Conservation (phyloP, 2,329 filamentous ascomycete genomes). For the Diaporthe australafricana region DNA sequence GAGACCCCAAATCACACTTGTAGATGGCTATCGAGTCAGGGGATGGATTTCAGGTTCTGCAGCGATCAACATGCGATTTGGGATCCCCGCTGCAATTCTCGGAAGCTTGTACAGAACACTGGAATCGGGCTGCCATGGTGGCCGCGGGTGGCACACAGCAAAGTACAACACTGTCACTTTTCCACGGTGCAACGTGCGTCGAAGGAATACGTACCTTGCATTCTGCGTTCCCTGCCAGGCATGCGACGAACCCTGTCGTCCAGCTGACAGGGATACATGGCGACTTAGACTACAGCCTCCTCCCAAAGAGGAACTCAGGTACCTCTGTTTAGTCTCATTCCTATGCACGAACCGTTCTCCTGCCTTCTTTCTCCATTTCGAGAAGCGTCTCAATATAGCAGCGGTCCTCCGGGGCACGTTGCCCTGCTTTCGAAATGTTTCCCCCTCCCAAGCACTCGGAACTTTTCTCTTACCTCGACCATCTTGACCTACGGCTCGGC, state of each 20-base stretch:
- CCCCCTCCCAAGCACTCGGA: slow-evolving; percentile 51
- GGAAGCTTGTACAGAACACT: slow-evolving; percentile 13
- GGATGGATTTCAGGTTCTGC: slow-evolving; percentile 24
- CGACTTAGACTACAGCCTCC: slow-evolving; percentile 42
- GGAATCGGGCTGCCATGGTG: slow-evolving; percentile 6
- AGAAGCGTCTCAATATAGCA: slow-evolving; percentile 55
- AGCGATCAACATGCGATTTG: slow-evolving; percentile 15
- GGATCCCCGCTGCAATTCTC: slow-evolving; percentile 25
- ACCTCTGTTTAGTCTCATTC: slow-evolving; percentile 33
- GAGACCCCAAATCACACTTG: slow-evolving; percentile 24
- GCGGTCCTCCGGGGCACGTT: slow-evolving; percentile 50
- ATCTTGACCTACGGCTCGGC: slow-evolving; percentile 42
- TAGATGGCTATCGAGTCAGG: slow-evolving; percentile 32
- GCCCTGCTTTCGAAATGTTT: slow-evolving; percentile 49
- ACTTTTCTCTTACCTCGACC: slow-evolving; percentile 46
- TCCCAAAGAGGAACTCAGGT: slow-evolving; percentile 37
- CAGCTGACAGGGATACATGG: slow-evolving; percentile 43
- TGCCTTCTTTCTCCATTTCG: slow-evolving; percentile 45
- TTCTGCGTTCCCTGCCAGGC: slow-evolving; percentile 35
- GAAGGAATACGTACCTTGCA: slow-evolving; percentile 42
- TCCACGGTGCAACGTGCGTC: slow-evolving; percentile 20
- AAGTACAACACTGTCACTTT: slow-evolving; percentile 24
- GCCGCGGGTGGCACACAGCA: neutral
- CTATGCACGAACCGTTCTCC: slow-evolving; percentile 36
- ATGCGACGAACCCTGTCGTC: slow-evolving; percentile 38